Evolutionary conservation across 257 asterid genomes (phyloP), one percentile per base, ranked within the genome.

Genomic region (Salvia hispanica): DNA sequence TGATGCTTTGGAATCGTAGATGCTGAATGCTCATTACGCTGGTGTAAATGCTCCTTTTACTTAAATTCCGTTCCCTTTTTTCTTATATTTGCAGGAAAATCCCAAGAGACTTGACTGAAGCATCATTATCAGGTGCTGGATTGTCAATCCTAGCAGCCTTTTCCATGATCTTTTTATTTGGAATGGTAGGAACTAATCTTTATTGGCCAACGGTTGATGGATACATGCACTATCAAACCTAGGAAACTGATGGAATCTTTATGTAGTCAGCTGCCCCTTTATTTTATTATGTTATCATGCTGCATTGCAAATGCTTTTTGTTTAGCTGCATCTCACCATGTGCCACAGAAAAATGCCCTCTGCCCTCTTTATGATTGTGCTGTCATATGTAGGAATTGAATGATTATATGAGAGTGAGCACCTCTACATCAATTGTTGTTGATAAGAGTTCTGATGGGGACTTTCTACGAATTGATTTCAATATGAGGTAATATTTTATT

Each of bases 361-460:
- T 39, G 6, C n/a, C 43, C 46, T 51, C 70, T 25, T 45, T 72
- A 47, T 71, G 59, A 50, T 63, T 58, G 14, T 71, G 77, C 64
- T 75, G 67, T 72, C 59, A 15, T 62, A 39, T 78, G 79, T 80
- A 94, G 99, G 99, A 89, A 76, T 79, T 94, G 74, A 81, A 74
- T 80, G 80, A 83, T 69, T 88, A 85, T 84, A 50, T 94, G 81
- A 72, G 77, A 21, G 81, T 83, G 78, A 87, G 79, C 84, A 85
- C 96, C 66, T 72, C 95, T 13, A 88, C 97, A 68, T 67, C 95
- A n/a, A 70, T 91, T 36, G 67, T 94, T 2, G 88, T 94, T 75
- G 99, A 91, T 81, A 80, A 88, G 78, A 91, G 99, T 80, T 75
- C 96, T 72, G 96, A 91, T 80, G 95, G 88, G 66, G 95, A 91